Evolutionary conservation across 2,329 filamentous ascomycete genomes (phyloP).

Genomic region (Simplicillium aogashimaense): DNA sequence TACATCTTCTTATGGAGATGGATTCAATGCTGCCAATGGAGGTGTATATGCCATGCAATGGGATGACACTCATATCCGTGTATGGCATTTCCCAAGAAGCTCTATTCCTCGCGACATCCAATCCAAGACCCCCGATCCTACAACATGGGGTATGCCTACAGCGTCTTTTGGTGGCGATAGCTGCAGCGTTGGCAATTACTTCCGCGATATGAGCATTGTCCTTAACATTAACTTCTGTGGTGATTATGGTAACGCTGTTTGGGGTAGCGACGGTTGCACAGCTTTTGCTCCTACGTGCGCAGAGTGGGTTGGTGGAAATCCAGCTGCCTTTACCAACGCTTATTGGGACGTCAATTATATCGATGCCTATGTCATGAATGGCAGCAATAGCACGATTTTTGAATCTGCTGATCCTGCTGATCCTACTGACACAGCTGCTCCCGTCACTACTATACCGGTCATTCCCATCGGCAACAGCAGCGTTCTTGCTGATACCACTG

Average conservation of each 20-base stretch:
- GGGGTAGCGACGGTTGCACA: slow-evolving; percentile 13
- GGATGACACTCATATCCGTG: slow-evolving; percentile 55
- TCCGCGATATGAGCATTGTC: slow-evolving; percentile 61
- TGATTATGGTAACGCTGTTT: slow-evolving; percentile 47
- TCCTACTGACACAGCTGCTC: slow-evolving; percentile 1
- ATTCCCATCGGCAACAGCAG: neutral
- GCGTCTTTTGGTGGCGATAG: slow-evolving; percentile 54
- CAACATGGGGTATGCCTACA: slow-evolving; percentile 56
- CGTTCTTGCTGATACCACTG: neutral
- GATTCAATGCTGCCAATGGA: slow-evolving; percentile 57
- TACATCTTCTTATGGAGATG: slow-evolving; percentile 44
- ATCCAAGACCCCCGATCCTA: slow-evolving; percentile 48
- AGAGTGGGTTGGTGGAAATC: slow-evolving; percentile 36
- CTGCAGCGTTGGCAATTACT: slow-evolving; percentile 58
- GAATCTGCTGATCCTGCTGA: slow-evolving; percentile 3
- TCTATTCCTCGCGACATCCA: slow-evolving; percentile 56
- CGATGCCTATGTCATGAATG: slow-evolving; percentile 27
- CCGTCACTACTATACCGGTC: neutral
- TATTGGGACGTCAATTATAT: slow-evolving; percentile 47
- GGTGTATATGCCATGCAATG: slow-evolving; percentile 65
- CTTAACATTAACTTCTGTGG: slow-evolving; percentile 69
- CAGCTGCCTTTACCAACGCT: slow-evolving; percentile 28
- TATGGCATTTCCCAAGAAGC: slow-evolving; percentile 68
- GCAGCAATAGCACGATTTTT: neutral
- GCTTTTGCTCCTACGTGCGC: slow-evolving; percentile 19